Evolutionary conservation across 805 yeast genomes (phyloP), one percentile per base, ranked within the genome.

Genomic region (Schwanniomyces pseudopolymorphus): DNA sequence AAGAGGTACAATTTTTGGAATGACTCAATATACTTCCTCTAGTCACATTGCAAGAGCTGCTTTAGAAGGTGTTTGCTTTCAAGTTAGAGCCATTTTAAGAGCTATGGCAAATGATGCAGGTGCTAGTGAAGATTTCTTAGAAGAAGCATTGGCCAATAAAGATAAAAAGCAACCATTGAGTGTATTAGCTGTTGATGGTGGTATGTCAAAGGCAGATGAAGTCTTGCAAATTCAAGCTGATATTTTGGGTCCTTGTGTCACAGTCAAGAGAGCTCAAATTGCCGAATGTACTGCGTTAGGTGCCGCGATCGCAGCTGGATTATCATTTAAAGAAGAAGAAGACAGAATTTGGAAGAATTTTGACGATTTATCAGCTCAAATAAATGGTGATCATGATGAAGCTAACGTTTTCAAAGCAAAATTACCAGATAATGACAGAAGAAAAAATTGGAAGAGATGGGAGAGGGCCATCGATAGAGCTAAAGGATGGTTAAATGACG

Each of bases 201-300:
- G 98, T 55, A 86, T 91, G 94, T 86, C 96, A 19, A 81, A 87
- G 57, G 89, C 96, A 16, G 85, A 85, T 60, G 92, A 87, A 58
- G 92, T 90, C 43, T 86, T 92, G 85, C 96, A 89, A 72, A 89
- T 91, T 52, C 97, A 91, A 69, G 87, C 96, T 6, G 95, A 91
- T 64, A 84, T 91, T 51, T 75, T 89, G 55, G 97, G 97, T 3
- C 92, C 94, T 1, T 82, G 90, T 67, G 87, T 85, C 33, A 81
- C 84, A 22, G 92, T 91, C 37, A 79, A 81, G 55, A 77, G 97
- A 57, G 90, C 97, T 1, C 78, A 81, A 26, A 87, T 85, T 64
- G 74, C 89, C 28, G 98, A 91, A 67, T 89, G 96, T 62, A 91
- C 97, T 4, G 97, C 97, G 0, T 77, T 91, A 51, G 98, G 98